Percentiles rank a stretch among this genome's conserved stretches.
These are phyloP conservation scores for Chytriomyces confervae DNA, from an alignment of 192 early-diverging fungal species.

Conservation along the genomic window DNA sequence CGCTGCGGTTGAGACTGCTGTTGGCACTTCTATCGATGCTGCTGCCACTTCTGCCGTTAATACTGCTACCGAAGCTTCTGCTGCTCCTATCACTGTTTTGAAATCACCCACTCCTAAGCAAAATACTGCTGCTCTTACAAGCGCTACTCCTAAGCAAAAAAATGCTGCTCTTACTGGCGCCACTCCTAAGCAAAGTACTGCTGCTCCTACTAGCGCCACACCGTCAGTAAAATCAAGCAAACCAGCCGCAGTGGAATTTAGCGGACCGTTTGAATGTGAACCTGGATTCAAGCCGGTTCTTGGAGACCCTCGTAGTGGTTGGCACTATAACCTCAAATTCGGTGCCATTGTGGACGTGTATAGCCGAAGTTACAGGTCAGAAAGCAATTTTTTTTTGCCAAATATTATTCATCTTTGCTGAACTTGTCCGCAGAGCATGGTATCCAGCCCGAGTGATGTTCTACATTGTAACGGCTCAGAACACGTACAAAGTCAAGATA, in stretches of 20 bases:
- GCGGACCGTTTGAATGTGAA: neutral
- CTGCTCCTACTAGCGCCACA: slow-evolving; percentile 3
- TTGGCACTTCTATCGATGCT: too few species aligned
- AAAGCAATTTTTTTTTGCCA: neutral
- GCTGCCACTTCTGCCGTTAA: too few species aligned
- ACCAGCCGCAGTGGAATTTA: too few species aligned
- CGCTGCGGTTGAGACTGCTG: too few species aligned
- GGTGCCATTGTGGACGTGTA: slow-evolving; percentile 5
- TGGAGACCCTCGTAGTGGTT: neutral
- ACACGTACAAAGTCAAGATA: slow-evolving; percentile 22
- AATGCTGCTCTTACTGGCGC: neutral
- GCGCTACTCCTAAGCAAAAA: neutral
- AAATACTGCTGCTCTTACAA: neutral
- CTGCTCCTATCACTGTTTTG: too few species aligned
- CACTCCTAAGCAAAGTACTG: neutral
- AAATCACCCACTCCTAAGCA: too few species aligned
- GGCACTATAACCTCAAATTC: slow-evolving; percentile 19
- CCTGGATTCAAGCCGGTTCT: neutral
- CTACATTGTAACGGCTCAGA: neutral
- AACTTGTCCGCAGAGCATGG: neutral
- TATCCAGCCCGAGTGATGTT: slow-evolving; percentile 1
- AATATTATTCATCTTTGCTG: neutral
- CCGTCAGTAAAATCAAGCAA: neutral
- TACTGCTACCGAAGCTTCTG: too few species aligned
- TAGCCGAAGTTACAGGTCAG: slow-evolving; percentile 10